Conservation (phyloP, 129 eudicot genomes). For the Gnaphalium uliginosum region DNA sequence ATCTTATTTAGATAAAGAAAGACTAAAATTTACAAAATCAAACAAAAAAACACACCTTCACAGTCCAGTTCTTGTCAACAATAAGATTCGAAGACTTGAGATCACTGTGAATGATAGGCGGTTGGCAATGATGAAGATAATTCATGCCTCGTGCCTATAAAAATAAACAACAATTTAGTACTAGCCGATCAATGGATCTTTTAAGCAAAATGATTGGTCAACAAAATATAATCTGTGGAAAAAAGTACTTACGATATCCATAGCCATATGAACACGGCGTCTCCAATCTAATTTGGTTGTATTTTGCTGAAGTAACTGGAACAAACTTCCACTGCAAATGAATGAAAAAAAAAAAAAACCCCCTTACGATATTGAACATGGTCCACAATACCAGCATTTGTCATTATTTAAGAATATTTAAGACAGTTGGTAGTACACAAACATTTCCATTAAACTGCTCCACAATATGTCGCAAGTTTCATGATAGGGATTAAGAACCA, state of each 20-base stretch:
- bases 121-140: constrained; percentile 75
- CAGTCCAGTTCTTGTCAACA: constrained; percentile 81
- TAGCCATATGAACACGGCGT: constrained; percentile 64
- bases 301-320: constrained; percentile 44
- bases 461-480: neutral
- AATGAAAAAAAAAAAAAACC: no score
- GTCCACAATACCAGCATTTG: no score
- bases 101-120: constrained; percentile 71
- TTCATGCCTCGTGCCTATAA: constrained; percentile 81
- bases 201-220: no score
- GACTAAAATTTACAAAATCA: constrained; percentile 6
- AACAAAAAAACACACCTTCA: constrained; percentile 42
- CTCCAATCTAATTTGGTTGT: constrained; percentile 54
- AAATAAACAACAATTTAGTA: neutral
- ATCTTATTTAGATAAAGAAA: neutral
- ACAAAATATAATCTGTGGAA: neutral
- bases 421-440: no score
- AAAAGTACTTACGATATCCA: constrained; percentile 54
- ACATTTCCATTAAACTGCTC: no score
- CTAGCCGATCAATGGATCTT: no score
- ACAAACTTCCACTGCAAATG: constrained; percentile 21
- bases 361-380: no score
- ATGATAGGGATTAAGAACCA: no score
- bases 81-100: constrained; percentile 84
- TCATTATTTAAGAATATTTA: no score